Evolutionary conservation across 345 rosid genomes (phyloP), one percentile per base, ranked within the genome.

Genomic region (Abelmoschus esculentus): DNA sequence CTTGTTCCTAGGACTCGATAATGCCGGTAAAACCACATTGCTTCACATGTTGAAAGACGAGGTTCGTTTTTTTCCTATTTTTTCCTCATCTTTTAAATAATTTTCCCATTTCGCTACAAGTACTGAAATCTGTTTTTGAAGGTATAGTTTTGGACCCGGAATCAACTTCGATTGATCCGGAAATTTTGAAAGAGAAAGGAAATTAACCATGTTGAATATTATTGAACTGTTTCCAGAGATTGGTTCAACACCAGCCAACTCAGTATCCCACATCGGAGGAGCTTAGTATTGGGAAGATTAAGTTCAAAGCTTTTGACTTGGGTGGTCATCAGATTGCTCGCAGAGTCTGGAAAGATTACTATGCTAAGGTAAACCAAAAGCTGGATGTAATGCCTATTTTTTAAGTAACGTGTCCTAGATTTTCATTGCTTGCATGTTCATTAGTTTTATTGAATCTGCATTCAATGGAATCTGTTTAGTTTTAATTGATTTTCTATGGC

Each of bases 291-390:
- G 97, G 97, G 14, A 85, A 91, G 74, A 89, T 91, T 75, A 89
- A 87, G 84, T 91, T 91, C 76, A 91, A 91, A 80, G 97, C 96
- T 0, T 87, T 91, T 54, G 97, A 91, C 60, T 85, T 91, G 83
- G 96, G 97, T 0, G 97, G 97, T 32, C 97, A 91, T 79, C 97
- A 91, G 79, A 89, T 91, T 62, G 97, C 96, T 62, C 89, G 97
- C 15, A 67, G 97, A 66, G 97, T 89, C 11, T 89, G 97, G 97
- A 91, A 89, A 73, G 96, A 89, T 77, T 91, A 91, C 80, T 91
- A 91, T 80, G 88, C 97, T 10, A 89, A 91, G 93, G 96, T 89
- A 65, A 29, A 56, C 26, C 50, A 29, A 22, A 8, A 42, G 52
- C 50, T 40, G 17, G 44, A 9, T 22, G 28, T 29, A 53, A 15